phyloP scores from a whole-genome alignment of 225 moss, liverwort and hornwort genomes.

The Sphagnum contortum region DNA sequence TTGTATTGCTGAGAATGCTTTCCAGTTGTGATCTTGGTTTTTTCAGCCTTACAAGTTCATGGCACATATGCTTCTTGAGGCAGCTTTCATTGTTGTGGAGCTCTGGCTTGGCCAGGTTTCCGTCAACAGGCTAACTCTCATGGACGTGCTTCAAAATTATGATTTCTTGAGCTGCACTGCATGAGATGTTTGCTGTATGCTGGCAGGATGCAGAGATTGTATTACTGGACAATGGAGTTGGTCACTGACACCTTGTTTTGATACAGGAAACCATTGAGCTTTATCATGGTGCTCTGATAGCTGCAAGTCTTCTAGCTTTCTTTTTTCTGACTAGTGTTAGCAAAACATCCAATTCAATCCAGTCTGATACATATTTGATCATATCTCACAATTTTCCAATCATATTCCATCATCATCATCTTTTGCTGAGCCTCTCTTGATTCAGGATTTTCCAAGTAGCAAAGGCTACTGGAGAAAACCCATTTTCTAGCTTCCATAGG shows the following conservation, averaged over 20 bases:
- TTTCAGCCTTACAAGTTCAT: too few species aligned
- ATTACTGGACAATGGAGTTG: slow-evolving; percentile 60
- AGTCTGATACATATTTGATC: background rate
- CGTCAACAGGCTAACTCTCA: too few species aligned
- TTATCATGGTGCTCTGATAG: slow-evolving; percentile 66
- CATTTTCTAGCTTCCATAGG: background rate
- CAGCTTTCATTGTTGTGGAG: too few species aligned
- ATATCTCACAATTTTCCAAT: slow-evolving; percentile 7
- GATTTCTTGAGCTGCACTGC: too few species aligned
- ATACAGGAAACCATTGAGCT: slow-evolving; percentile 95
- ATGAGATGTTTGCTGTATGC: slow-evolving; percentile 9
- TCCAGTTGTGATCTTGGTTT: too few species aligned
- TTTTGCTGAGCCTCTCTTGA: slow-evolving; percentile 26
- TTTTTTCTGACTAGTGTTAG: slow-evolving; percentile 40
- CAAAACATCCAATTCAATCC: slow-evolving; percentile 4
- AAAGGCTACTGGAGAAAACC: too few species aligned
- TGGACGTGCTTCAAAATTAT: too few species aligned
- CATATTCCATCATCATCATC: slow-evolving; percentile 11
- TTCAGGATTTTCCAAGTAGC: background rate
- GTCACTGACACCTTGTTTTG: slow-evolving; percentile 98
- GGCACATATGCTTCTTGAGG: too few species aligned
- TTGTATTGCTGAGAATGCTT: too few species aligned
- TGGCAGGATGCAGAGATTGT: slow-evolving; percentile 49
- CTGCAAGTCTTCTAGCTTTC: slow-evolving; percentile 52
- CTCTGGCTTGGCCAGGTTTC: too few species aligned